phyloP scores from a whole-genome alignment of 2,329 filamentous ascomycete genomes.

The Aspergillus sp. region DNA sequence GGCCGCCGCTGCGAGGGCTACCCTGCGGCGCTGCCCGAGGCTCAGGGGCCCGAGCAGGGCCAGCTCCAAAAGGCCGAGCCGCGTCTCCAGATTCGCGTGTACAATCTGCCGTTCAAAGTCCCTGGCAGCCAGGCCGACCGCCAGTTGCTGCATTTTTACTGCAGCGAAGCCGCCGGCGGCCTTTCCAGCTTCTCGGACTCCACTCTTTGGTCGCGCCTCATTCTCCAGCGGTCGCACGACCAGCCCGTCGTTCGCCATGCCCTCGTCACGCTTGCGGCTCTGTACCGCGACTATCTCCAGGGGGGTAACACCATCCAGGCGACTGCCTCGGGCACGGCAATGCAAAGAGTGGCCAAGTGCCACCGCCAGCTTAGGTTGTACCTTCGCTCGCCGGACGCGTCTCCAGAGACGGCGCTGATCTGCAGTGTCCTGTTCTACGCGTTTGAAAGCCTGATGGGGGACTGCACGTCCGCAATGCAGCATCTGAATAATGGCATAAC shows the following conservation, averaged over 20 bases:
- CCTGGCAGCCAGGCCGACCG: constrained; percentile 25
- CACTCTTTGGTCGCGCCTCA: constrained; percentile 19
- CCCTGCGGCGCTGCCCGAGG: background rate
- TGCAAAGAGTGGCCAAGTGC: constrained; percentile 21
- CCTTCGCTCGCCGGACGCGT: constrained; percentile 19
- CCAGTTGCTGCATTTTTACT: constrained; percentile 25
- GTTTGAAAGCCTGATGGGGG: constrained; percentile 25
- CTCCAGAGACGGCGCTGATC: constrained; percentile 21
- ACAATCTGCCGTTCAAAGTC: constrained; percentile 25
- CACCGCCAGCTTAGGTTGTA: constrained; percentile 25
- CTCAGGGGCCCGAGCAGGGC: fast-evolving
- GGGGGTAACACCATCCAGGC: background rate
- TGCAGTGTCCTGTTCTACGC: constrained; percentile 28
- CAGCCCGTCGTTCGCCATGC: constrained; percentile 24
- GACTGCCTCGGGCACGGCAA: background rate
- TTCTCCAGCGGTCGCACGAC: constrained; percentile 22
- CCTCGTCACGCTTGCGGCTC: constrained; percentile 20
- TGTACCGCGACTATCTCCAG: constrained; percentile 18
- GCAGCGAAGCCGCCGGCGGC: constrained; percentile 16
- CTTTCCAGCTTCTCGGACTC: constrained; percentile 20
- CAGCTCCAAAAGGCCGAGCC: background rate
- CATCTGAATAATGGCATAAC: constrained; percentile 25
- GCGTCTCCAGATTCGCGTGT: constrained; percentile 2
- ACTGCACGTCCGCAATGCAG: constrained; percentile 21
- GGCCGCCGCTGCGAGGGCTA: constrained; percentile 4